Percentiles rank a stretch among this genome's conserved stretches.
phyloP scores from a whole-genome alignment of 2,329 filamentous ascomycete species.

The Monilinia aucupariae region DNA sequence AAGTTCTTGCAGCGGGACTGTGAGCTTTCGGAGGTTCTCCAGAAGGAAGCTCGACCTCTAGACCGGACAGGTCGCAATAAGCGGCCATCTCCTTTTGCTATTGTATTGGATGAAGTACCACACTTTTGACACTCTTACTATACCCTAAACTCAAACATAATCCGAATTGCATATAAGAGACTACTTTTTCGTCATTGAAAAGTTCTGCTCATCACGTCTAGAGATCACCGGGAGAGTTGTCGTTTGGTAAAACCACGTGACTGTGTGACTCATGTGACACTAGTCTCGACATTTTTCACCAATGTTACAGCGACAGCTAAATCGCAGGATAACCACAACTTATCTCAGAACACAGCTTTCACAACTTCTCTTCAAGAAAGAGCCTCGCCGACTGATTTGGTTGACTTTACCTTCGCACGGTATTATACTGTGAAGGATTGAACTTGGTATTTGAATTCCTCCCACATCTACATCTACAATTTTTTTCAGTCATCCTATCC shows the following conservation, averaged over 20 bases:
- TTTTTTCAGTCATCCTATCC: neutral
- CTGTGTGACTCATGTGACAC: conserved; percentile 7
- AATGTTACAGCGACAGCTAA: neutral
- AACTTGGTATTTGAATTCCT: neutral
- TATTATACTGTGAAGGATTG: neutral
- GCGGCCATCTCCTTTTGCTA: neutral
- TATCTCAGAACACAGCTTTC: neutral
- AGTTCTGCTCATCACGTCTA: neutral
- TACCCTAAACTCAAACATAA: neutral
- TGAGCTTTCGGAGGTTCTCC: neutral
- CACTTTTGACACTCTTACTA: neutral
- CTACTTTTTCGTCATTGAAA: neutral
- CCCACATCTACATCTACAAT: neutral
- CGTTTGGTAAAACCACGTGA: neutral
- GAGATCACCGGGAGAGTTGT: neutral
- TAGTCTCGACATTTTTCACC: conserved; percentile 3
- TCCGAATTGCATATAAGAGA: neutral
- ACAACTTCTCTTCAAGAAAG: neutral
- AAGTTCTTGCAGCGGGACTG: neutral
- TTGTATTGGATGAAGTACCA: too few relatives aligned
- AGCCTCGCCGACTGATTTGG: too few relatives aligned
- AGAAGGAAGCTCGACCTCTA: neutral
- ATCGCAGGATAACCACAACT: neutral
- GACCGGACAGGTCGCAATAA: too few relatives aligned
- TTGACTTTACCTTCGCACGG: neutral